Evolutionary conservation across 1,284 basidiomycete genomes (phyloP), one percentile per base, ranked within the genome.

Genomic region (Tilletia caries): DNA sequence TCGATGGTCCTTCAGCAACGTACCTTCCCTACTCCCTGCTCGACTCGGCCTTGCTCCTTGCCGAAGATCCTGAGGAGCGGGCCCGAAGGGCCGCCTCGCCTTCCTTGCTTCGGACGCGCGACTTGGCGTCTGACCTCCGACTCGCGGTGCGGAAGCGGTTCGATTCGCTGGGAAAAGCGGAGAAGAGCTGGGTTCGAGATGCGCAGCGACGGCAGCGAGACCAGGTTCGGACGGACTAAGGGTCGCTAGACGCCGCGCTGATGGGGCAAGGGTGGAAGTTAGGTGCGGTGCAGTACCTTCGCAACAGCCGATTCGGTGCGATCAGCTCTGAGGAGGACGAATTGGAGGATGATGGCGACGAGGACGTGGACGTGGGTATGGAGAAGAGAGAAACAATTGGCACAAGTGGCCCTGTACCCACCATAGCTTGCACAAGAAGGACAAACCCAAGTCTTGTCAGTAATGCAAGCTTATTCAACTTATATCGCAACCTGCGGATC

Each of bases 41-140:
- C 33, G 64, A 65, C 64, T 23, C 29, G 34, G 41, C 34, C 32
- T 12, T 65, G 5, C 64, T 27, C 6, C 15, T 44, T 13, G 64
- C 44, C 15, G 64, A 65, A n/a, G 44, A 65, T 25, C 64, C 64
- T 18, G 64, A 65, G 32, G 58, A 62, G 29, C 58, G 58, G 18
- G 58, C 58, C 10, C 58, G 58, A 62, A 25, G 58, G 32, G 58
- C 32, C 3, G 58, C 33, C 29, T 62, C 58, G 58, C 58, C 58
- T 1, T 62, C 58, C 15, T 10, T 62, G 32, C 29, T 62, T 18
- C 58, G n/a, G 10, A 62, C 32, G 27, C 58, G 58, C 29, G 58
- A 62, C 32, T n/a, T 62, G 29, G 58, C 32, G 3, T 20, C 27
- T 10, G 58, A 62, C 29, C 58, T 62, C 13, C 58, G 58, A 13